Evolutionary conservation across 1,139 yeast species (phyloP).

Genomic region (Kodamaea anthophila): DNA sequence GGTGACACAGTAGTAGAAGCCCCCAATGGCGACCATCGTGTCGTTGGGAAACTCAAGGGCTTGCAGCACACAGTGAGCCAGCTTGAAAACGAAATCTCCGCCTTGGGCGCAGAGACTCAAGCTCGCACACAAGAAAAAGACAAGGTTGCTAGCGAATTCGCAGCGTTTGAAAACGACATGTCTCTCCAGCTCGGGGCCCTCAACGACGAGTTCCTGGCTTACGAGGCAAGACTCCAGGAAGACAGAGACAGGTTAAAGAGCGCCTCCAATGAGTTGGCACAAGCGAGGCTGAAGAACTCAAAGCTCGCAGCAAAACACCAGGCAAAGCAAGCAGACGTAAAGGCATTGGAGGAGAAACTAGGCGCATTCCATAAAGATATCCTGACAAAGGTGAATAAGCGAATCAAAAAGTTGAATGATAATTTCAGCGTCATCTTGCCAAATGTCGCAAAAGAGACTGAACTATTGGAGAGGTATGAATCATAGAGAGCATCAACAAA

Average conservation of each 20-base stretch:
- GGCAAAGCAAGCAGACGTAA: constrained; percentile 21
- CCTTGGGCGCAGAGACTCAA: constrained; percentile 19
- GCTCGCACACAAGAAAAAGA: constrained; percentile 14
- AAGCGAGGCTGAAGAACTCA: constrained; percentile 19
- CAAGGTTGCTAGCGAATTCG: constrained; percentile 15
- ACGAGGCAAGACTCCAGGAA: constrained; percentile 22
- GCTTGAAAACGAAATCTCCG: constrained; percentile 32
- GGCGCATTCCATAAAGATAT: constrained; percentile 26
- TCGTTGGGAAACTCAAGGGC: constrained; percentile 36
- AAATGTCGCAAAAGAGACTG: constrained; percentile 19
- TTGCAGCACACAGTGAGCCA: constrained; percentile 37
- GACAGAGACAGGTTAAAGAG: constrained; percentile 20
- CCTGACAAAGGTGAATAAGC: constrained; percentile 22
- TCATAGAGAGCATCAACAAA: too few relatives aligned
- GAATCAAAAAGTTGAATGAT: constrained; percentile 29
- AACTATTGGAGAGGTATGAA: constrained; percentile 5
- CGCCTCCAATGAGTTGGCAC: constrained; percentile 18
- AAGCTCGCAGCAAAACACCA: constrained; percentile 23
- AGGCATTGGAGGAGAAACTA: constrained; percentile 22
- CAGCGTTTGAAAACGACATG: constrained; percentile 17
- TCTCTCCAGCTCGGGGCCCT: constrained; percentile 19
- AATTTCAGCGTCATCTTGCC: constrained; percentile 36
- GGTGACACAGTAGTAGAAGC: constrained; percentile 10
- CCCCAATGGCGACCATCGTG: constrained; percentile 22
- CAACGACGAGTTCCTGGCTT: constrained; percentile 18